A percentile compares a stretch with the other conserved stretches of the same genome.
These are phyloP conservation scores for Gynochthodes officinalis DNA, from an alignment of 257 asterid genomes.

Conservation along the genomic window DNA sequence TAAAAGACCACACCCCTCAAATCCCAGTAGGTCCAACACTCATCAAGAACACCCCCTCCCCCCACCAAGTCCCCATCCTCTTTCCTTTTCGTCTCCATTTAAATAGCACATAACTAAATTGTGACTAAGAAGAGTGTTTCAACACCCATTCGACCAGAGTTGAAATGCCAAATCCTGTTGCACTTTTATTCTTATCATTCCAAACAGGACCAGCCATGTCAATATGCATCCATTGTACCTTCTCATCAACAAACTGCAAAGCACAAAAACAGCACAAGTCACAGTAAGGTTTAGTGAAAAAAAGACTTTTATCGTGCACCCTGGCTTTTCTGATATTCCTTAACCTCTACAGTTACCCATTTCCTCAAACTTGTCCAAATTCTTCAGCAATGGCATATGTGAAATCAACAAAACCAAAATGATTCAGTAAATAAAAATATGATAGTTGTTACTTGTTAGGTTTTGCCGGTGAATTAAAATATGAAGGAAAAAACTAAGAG, in stretches of 20 bases:
- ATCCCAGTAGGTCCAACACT: not conserved
- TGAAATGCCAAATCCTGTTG: slow-evolving; percentile 83
- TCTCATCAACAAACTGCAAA: slow-evolving; percentile 92
- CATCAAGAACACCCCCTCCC: not conserved
- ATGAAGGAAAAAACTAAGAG: not conserved
- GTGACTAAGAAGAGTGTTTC: slow-evolving; percentile 51
- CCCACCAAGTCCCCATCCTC: not conserved
- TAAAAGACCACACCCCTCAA: not conserved
- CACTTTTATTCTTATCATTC: slow-evolving; percentile 72
- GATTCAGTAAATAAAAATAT: not conserved
- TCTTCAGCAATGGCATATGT: not conserved
- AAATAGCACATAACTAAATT: not conserved
- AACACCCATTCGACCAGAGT: slow-evolving; percentile 92
- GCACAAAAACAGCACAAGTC: not conserved
- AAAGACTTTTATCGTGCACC: not conserved
- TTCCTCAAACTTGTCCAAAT: not conserved
- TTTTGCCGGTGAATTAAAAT: not conserved
- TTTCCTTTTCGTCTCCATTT: not conserved
- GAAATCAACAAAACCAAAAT: not conserved
- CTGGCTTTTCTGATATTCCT: too few species aligned
- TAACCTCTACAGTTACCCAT: not conserved
- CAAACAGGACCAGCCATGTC: slow-evolving; percentile 97
- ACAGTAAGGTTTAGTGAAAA: not conserved
- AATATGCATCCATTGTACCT: slow-evolving; percentile 96
- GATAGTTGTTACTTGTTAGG: too few species aligned